phyloP scores from a whole-genome alignment of 306 rosid genomes.

The Oxytropis ochrocephala region DNA sequence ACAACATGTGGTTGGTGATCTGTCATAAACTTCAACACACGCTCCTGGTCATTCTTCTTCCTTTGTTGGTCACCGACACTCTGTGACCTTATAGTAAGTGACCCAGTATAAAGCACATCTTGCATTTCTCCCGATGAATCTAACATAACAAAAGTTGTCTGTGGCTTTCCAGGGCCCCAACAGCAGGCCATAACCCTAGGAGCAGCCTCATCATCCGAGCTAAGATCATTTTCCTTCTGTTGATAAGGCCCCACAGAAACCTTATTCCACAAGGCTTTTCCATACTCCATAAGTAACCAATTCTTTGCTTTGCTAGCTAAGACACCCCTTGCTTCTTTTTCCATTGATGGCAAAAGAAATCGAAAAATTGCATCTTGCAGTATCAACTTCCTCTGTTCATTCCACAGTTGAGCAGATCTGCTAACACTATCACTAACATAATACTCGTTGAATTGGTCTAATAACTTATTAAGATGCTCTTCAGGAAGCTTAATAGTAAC shows the following conservation, averaged over 20 bases:
- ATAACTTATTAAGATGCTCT: constrained; percentile 61
- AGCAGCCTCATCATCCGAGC: constrained; percentile 86
- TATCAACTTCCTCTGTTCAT: constrained; percentile 92
- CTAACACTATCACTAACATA: constrained; percentile 96
- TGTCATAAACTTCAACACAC: constrained; percentile 94
- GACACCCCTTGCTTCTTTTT: constrained; percentile 83
- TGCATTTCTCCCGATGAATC: constrained; percentile 93
- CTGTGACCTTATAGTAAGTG: constrained; percentile 83
- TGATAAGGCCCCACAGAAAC: constrained; percentile 93
- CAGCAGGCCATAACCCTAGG: constrained; percentile 99
- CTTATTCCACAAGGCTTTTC: constrained; percentile 82
- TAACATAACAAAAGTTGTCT: constrained; percentile 91
- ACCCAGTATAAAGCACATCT: constrained; percentile 85
- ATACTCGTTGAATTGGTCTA: constrained; percentile 73
- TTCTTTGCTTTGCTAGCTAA: constrained; percentile 68
- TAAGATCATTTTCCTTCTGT: constrained; percentile 75
- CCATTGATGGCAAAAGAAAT: constrained; percentile 91
- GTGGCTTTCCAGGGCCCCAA: constrained; percentile 99
- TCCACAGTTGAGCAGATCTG: constrained; percentile 96
- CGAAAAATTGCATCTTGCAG: constrained; percentile 77
- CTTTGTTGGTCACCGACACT: constrained; percentile 79
- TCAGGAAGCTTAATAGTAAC: constrained; percentile 86
- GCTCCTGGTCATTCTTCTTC: constrained; percentile 87
- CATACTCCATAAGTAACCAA: constrained; percentile 85
- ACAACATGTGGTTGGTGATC: constrained; percentile 99